These are phyloP conservation scores for Tephrocybe sp. DNA, from an alignment of 768 basidiomycete genomes.

Conservation along the genomic window DNA sequence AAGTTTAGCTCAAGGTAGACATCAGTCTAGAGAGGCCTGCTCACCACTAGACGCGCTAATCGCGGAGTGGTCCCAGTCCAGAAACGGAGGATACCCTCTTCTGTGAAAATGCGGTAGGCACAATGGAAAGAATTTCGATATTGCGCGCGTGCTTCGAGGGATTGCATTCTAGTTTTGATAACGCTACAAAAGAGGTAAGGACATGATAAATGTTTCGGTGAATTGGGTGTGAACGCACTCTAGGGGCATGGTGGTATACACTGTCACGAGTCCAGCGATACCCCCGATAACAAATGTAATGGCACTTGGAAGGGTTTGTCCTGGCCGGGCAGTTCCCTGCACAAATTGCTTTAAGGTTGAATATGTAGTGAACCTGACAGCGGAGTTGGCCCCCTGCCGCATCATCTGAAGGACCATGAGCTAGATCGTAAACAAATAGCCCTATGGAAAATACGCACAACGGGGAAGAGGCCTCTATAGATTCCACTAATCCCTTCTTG, in stretches of 20 bases:
- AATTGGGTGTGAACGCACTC: constrained; percentile 48
- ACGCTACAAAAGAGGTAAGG: constrained; percentile 53
- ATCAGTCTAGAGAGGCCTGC: constrained; percentile 24
- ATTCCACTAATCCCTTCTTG: constrained; percentile 85
- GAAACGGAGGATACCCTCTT: constrained; percentile 89
- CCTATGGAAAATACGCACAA: constrained; percentile 59
- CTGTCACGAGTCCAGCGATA: constrained; percentile 91
- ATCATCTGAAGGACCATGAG: constrained; percentile 60
- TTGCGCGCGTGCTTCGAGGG: constrained; percentile 75
- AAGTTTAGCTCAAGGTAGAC: background rate
- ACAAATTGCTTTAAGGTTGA: constrained; percentile 92
- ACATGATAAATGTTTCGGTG: background rate
- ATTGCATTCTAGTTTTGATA: constrained; percentile 98
- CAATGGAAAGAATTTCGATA: constrained; percentile 97
- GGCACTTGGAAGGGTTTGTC: constrained; percentile 79
- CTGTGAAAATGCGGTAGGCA: constrained; percentile 90
- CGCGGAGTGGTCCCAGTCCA: constrained; percentile 98
- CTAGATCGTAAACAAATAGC: background rate
- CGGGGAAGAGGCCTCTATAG: constrained; percentile 92
- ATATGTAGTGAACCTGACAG: constrained; percentile 94
- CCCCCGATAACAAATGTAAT: constrained; percentile 96
- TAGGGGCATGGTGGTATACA: constrained; percentile 86
- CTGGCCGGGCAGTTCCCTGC: constrained; percentile 79
- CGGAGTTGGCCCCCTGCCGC: constrained; percentile 97
- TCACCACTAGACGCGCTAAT: constrained; percentile 78